These are phyloP conservation scores for Phytopythium vexans DNA, from an alignment of 352 stramenopile species.

Conservation along the genomic window DNA sequence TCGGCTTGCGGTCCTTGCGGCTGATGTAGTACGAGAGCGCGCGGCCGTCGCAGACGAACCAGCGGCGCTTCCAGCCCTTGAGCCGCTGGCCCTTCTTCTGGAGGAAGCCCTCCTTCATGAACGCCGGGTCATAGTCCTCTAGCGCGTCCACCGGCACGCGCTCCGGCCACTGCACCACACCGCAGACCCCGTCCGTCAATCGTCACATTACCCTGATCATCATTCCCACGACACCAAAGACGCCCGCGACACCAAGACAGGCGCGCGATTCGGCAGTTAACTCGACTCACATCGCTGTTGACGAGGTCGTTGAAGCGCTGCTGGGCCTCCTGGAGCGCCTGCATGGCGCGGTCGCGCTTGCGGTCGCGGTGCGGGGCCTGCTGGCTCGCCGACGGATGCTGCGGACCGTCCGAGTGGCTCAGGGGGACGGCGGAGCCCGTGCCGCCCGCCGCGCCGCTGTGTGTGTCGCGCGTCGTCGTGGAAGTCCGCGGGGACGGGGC, in stretches of 20 bases:
- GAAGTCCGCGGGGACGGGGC: no score
- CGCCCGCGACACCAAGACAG: background rate
- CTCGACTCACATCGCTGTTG: constrained; percentile 52
- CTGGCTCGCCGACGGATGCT: constrained; percentile 10
- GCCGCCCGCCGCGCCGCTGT: constrained; percentile 7
- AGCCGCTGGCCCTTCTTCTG: constrained; percentile 84
- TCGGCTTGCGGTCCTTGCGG: constrained; percentile 76
- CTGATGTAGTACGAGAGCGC: constrained; percentile 84
- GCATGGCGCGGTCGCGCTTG: constrained; percentile 59
- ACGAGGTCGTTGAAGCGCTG: constrained; percentile 79
- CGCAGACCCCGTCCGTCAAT: background rate
- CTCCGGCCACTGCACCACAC: constrained; percentile 36
- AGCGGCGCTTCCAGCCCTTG: constrained; percentile 81
- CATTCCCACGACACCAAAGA: background rate
- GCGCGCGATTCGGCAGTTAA: background rate
- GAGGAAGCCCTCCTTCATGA: constrained; percentile 82
- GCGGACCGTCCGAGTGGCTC: constrained; percentile 7
- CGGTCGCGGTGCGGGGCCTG: constrained; percentile 26
- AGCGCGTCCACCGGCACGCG: constrained; percentile 54
- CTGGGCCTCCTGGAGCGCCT: constrained; percentile 73
- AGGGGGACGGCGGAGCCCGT: constrained; percentile 6
- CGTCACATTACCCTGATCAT: background rate
- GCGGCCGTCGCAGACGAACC: constrained; percentile 83
- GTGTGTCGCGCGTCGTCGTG: constrained; percentile 24
- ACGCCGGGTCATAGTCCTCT: constrained; percentile 46